Conservation (phyloP, 2,329 filamentous ascomycete genomes). For the Phialemoniopsis sp. region DNA sequence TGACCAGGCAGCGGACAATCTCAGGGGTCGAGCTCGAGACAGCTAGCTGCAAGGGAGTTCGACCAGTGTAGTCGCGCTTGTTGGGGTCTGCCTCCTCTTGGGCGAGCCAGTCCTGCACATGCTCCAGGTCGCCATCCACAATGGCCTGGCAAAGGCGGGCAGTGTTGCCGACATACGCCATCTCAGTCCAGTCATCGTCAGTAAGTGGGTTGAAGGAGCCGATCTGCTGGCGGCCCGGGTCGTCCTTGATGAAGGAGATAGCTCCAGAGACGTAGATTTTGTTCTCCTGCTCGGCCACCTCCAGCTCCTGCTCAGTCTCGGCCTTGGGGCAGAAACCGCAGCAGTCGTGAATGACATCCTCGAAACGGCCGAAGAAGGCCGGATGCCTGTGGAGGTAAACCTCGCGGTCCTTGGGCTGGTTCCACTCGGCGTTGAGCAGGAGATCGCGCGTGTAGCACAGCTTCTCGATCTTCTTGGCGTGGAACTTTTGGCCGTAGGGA, state of each 20-base stretch:
- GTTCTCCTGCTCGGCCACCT: constrained; percentile 65
- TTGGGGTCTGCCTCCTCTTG: constrained; percentile 69
- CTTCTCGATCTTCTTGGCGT: constrained; percentile 73
- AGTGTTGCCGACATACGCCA: constrained; percentile 84
- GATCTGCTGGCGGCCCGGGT: constrained; percentile 73
- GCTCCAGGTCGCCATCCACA: constrained; percentile 66
- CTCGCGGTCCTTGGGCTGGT: constrained; percentile 68
- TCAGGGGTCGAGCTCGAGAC: constrained; percentile 63
- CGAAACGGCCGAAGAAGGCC: constrained; percentile 74
- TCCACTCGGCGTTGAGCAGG: constrained; percentile 84
- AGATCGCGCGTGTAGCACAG: constrained; percentile 78
- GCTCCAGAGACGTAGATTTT: constrained; percentile 74
- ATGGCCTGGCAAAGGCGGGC: constrained; percentile 76
- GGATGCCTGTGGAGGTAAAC: constrained; percentile 80
- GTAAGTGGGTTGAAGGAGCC: constrained; percentile 76
- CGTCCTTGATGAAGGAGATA: constrained; percentile 71
- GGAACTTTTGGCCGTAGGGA: constrained; percentile 59
- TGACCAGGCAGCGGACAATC: constrained; percentile 67
- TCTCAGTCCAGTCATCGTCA: constrained; percentile 82
- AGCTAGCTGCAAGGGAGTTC: constrained; percentile 76
- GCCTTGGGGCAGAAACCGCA: constrained; percentile 75
- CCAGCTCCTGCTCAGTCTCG: constrained; percentile 65
- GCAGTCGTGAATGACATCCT: constrained; percentile 75
- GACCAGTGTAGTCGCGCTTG: constrained; percentile 71
- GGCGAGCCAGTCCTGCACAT: constrained; percentile 65